Evolutionary conservation across 1,284 basidiomycete genomes (phyloP), one percentile per base, ranked within the genome.

Genomic region (Heliocybe sulcata): DNA sequence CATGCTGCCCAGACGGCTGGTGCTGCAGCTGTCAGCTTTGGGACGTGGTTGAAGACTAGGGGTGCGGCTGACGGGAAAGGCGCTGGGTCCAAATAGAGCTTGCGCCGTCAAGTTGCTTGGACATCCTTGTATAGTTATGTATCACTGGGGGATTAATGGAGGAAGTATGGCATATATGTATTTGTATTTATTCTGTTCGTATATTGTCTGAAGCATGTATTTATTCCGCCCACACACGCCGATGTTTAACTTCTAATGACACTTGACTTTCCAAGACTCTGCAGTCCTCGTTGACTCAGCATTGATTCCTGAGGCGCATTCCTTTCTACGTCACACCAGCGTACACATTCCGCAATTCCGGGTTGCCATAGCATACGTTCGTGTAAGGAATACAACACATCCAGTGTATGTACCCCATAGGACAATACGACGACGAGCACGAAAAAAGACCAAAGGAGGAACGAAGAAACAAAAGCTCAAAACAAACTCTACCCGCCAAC

Each of bases 1-100:
- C 77, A 81, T 16, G 82, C 87, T 3, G 84, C 80, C 14, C 87
- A 90, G 60, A 86, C 87, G 0, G 80, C 86, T 19, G 87, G 87
- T 10, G 85, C 85, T 1, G 81, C 89, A 54, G 87, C 85, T 0
- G 77, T 90, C 2, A 87, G 85, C 2, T 70, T 89, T 27, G 86
- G 86, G 0, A 79, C 73, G 27, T 66, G 74, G 66, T 67, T 82
- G 45, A 77, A 75, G 59, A 68, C 72, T 3, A 64, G 71, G 38
- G 70, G 75, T 23, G 72, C 75, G 49, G 69, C 68, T 6, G 23
- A 49, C 6, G 20, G 9, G 9, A 25, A 49, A 22, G 38, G 16
- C 19, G 6, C 38, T 4, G 38, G 38, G 6, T 42, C 38, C 38
- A 42, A 42, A 20, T 42, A 42, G 38, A n/a, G 6, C 38, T 6